Evolutionary conservation across 257 asterid species (phyloP), one percentile per base, ranked within the genome.

Genomic region (Nicotiana undulata): DNA sequence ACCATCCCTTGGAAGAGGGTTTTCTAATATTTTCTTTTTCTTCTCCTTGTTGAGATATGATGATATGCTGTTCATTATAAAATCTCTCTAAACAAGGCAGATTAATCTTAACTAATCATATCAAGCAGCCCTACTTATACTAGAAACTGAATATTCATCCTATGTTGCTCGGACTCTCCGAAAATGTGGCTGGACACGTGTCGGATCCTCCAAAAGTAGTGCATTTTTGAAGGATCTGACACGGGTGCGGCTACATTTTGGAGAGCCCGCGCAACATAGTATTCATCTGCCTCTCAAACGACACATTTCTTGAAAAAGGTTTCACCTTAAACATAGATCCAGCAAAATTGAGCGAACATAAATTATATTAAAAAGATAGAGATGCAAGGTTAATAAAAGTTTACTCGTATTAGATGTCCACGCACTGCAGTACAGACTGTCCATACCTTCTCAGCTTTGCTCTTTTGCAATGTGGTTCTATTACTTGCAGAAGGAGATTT

Each of bases 361-460:
- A 51, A 51, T 51, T 15, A 51, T 4, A 51, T 13, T 51, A 15
- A 51, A 13, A 51, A 51, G 11, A 51, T 51, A 51, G 1, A 51
- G 56, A 24, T 52, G 24, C 16, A 2, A 61, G 5, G 46, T 75
- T 31, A 11, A 40, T 12, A 40, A 40, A 40, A 40, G 12, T 40
- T 2, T 12, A 40, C 10, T 9, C 2, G 9, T 40, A 40, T 40
- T 40, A 40, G 49, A 40, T 40, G 12, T 40, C 49, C 49, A 40
- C 9, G 49, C 49, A 40, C 3, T 3, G 12, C 13, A 4, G 75
- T 34, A 34, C 28, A 18, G 58, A 32, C 22, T 17, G 34, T 66
- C 34, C 53, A 37, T 85, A 93, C 98, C 97, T 88, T 87, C 49
- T 83, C 89, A 49, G 88, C 79, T 88, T 89, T 90, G 88, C 86